Evolutionary conservation across 805 yeast species (phyloP).

Genomic region (Wickerhamiella cacticola): DNA sequence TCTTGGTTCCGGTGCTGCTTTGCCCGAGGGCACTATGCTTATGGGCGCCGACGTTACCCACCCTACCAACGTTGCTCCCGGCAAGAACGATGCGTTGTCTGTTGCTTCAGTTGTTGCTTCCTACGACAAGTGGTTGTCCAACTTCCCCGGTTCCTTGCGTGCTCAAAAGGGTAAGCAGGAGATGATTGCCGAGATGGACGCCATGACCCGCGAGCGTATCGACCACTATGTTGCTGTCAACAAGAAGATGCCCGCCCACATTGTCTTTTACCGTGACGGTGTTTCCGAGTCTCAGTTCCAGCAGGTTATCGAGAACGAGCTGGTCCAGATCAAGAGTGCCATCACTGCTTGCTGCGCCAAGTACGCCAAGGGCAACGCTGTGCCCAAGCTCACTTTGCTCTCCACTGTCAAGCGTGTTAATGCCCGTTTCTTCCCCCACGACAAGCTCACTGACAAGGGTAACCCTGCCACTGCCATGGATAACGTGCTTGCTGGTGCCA

Average conservation of each 20-base stretch:
- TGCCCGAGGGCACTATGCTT: constrained; percentile 10
- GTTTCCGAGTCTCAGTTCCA: constrained; percentile 12
- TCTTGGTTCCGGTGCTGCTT: constrained; percentile 4
- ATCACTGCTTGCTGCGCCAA: neutral
- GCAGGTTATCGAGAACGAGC: constrained; percentile 11
- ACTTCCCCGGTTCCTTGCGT: constrained; percentile 13
- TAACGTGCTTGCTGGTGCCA: constrained; percentile 10
- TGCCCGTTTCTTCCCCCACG: constrained; percentile 11
- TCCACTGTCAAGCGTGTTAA: constrained; percentile 12
- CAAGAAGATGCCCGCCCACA: constrained; percentile 8
- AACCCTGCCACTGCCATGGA: constrained; percentile 11
- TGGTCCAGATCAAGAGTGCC: constrained; percentile 9
- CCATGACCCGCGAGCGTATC: constrained; percentile 8
- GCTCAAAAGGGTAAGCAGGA: constrained; percentile 12
- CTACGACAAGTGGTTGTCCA: constrained; percentile 9
- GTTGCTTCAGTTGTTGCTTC: constrained; percentile 11
- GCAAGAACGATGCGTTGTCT: constrained; percentile 9
- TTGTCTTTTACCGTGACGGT: constrained; percentile 12
- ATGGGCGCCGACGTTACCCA: constrained; percentile 13
- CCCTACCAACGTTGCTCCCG: constrained; percentile 9
- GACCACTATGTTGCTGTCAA: constrained; percentile 4
- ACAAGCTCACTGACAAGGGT: constrained; percentile 10
- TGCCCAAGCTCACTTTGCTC: constrained; percentile 9
- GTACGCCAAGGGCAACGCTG: constrained; percentile 3
- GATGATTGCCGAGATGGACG: constrained; percentile 9